Evolutionary conservation across 257 asterid species (phyloP).

Genomic region (Nicotiana obtusifolia): DNA sequence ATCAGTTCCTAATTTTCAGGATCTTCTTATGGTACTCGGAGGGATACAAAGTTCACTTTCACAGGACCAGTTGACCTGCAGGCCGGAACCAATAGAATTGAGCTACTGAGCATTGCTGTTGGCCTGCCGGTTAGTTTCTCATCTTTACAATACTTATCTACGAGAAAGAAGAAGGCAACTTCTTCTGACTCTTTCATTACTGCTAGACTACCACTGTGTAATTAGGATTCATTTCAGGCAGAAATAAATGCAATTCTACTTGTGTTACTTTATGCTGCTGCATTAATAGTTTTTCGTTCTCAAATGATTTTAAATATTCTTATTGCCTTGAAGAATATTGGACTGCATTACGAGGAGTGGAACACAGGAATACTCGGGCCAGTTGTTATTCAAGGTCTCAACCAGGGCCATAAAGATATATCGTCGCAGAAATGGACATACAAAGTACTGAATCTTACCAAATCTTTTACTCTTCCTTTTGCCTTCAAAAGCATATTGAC

Average conservation of each 20-base stretch:
- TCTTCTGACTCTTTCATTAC: background rate
- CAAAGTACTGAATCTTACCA: constrained; percentile 32
- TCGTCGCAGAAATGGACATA: constrained; percentile 61
- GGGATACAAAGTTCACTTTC: constrained; percentile 33
- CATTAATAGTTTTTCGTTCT: background rate
- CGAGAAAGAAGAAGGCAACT: background rate
- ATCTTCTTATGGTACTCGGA: constrained; percentile 47
- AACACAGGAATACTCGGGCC: constrained; percentile 44
- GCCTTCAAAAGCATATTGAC: background rate
- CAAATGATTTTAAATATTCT: background rate
- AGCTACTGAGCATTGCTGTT: constrained; percentile 56
- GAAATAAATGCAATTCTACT: background rate
- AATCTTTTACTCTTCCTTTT: background rate
- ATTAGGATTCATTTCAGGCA: background rate
- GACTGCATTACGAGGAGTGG: constrained; percentile 55
- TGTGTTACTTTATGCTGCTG: background rate
- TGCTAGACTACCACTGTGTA: too few relatives aligned
- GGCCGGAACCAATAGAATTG: constrained; percentile 40
- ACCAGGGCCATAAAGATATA: constrained; percentile 47
- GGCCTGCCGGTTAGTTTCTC: constrained; percentile 58
- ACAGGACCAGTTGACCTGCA: constrained; percentile 37
- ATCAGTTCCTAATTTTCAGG: constrained; percentile 24
- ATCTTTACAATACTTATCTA: background rate
- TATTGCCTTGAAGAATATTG: constrained; percentile 34
- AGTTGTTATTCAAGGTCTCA: constrained; percentile 45